Evolutionary conservation across 192 early-diverging fungal genomes (phyloP), one percentile per base, ranked within the genome.

Genomic region (Coemansia sp.): DNA sequence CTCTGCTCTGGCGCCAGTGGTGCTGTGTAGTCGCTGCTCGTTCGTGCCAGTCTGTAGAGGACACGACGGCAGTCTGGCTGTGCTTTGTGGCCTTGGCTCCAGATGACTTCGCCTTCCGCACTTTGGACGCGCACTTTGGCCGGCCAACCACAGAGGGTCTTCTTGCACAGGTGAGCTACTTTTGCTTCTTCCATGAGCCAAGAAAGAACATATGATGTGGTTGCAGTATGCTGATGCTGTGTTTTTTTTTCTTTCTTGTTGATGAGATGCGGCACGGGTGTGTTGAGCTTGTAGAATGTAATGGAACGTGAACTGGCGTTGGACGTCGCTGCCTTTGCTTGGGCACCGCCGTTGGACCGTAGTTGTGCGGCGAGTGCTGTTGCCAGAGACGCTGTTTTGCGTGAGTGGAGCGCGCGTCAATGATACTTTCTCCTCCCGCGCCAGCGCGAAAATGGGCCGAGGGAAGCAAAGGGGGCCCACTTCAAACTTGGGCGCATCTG

Each of bases 311-410:
- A 74, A 10, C 70, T 74, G 72, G 77, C 71, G 52, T 57, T 79
- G 42, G 77, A 74, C 30, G 65, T 74, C 30, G 77, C 71, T 2
- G 67, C 77, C 50, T 79, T 79, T 67, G 14, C 57, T 23, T 67
- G 65, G 64, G 68, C 77, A 36, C 77, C 77, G 57, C 58, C 74
- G 23, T 57, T 39, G 0, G 39, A 46, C 11, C 39, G 39, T 46
- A 7, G 54, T 53, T 52, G 53, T 17, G 68, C 22, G 46, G 61
- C 42, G 8, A 17, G 24, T 20, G 57, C 63, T n/a, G 56, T 36
- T 30, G 77, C 71, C 23, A 56, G 61, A 61, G 55, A 65, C 64
- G 57, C 46, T 25, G 77, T 74, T 29, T 46, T 79, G 51, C 8
- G 25, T 51, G 63, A 68, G 54, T 77, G 75, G 75, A 51, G 27